Conservation (phyloP, 176 grass and related monocot species). For the Puya raimondii region DNA sequence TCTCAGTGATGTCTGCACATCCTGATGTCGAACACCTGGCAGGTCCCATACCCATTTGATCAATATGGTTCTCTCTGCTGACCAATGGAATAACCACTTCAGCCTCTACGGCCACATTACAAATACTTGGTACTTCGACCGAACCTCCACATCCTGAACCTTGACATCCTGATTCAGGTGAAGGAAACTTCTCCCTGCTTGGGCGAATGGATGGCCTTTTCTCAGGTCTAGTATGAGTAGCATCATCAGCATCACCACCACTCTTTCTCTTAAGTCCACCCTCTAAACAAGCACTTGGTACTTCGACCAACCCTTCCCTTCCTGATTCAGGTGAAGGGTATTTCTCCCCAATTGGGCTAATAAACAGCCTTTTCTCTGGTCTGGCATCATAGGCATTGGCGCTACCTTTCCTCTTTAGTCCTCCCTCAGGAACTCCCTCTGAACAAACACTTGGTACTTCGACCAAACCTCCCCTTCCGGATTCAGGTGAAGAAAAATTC, state of each 20-base stretch:
- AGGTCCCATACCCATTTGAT: no score
- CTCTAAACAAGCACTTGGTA: conserved; percentile 21
- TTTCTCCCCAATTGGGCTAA: conserved; percentile 2
- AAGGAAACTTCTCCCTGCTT: conserved; percentile 24
- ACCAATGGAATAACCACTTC: background rate
- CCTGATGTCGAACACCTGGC: conserved; percentile 1
- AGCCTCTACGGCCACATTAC: background rate
- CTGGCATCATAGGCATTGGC: background rate
- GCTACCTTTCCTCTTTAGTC: conserved; percentile 10
- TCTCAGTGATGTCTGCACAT: conserved; percentile 19
- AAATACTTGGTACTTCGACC: background rate
- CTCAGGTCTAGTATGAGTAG: conserved; percentile 17
- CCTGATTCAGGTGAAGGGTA: no score
- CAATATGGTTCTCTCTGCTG: background rate
- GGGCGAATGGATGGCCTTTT: conserved; percentile 52
- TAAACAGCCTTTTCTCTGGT: conserved; percentile 1
- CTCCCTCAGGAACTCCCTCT: conserved; percentile 1
- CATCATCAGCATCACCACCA: conserved; percentile 22
- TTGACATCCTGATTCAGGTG: conserved; percentile 18
- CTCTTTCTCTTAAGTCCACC: conserved; percentile 30
- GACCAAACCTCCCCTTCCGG: background rate
- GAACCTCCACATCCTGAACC: background rate
- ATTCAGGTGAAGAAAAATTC: conserved; percentile 28
- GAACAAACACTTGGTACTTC: background rate
- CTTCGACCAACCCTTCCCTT: background rate